Percentiles rank a stretch among this genome's conserved stretches.
Evolutionary conservation across 495 filamentous ascomycete species (phyloP).

Genomic region (Neurospora sp.): DNA sequence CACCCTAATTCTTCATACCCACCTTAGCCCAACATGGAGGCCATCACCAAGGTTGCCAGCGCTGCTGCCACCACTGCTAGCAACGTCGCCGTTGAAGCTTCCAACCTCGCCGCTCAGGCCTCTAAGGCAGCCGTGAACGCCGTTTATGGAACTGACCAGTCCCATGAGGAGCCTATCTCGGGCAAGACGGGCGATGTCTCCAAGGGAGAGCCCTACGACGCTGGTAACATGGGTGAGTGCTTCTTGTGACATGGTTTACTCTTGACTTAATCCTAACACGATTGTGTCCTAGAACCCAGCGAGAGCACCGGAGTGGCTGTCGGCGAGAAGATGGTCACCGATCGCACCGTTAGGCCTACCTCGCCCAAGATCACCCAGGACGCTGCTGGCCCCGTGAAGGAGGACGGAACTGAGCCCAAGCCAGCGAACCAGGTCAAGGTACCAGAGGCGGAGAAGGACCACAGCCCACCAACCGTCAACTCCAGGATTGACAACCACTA

Average conservation of each 20-base stretch:
- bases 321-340: neutral
- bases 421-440: neutral
- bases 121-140: slow-evolving; percentile 28
- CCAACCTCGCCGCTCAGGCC: neutral
- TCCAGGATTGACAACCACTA: neutral
- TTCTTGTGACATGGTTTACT: neutral
- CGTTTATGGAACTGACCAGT: slow-evolving; percentile 39
- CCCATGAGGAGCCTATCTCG: slow-evolving; percentile 41
- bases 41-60: slow-evolving; percentile 37
- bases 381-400: neutral
- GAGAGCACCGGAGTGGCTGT: neutral
- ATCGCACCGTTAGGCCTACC: neutral
- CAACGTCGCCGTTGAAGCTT: neutral
- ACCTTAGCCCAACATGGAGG: slow-evolving; percentile 36
- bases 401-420: neutral
- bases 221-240: slow-evolving; percentile 40
- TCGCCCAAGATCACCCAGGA: neutral
- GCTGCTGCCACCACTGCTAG: slow-evolving; percentile 5
- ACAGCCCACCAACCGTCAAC: neutral
- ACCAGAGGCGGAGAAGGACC: neutral
- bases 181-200: slow-evolving; percentile 41
- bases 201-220: slow-evolving; percentile 51
- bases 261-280: neutral
- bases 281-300: neutral
- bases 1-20: neutral